Evolutionary conservation across 805 yeast genomes (phyloP), one percentile per base, ranked within the genome.

Genomic region (Metschnikowia aberdeeniae): DNA sequence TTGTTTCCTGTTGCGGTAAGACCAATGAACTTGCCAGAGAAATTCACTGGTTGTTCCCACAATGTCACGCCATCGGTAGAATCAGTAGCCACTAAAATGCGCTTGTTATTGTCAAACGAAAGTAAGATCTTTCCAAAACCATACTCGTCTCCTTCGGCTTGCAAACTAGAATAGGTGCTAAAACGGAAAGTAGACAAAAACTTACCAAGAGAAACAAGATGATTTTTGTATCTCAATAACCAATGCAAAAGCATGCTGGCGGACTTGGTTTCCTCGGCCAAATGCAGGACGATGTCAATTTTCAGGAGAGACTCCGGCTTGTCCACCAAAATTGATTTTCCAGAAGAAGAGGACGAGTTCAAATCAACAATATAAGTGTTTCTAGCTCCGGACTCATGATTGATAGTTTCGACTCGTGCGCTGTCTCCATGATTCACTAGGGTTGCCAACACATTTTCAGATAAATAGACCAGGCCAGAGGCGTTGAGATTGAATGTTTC

Each of bases 91-190:
- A 58, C 46, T 4, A 41, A 27, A 3, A 36, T 28, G 17, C 44
- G 43, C 33, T 17, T 50, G 6, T 36, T 44, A 4, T 48, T 44
- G 49, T 68, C 69, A 24, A 50, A 53, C 39, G 57, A 60, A 1
- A 71, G 52, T 13, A 71, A 49, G 6, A 64, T 44, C 40, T 70
- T 71, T 14, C 54, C 61, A 35, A 68, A 59, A 0, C 70, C 73
- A 49, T 57, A 66, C 8, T 51, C 55, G 27, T 59, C 62, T 3
- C 55, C 62, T 5, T 47, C 47, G 4, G 33, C 27, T 20, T 27
- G 27, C 17, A 27, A 22, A 12, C 31, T 26, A 8, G 42, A 35
- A 13, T 47, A 38, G 6, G 34, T 6, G 40, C 13, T 12, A 33
- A 5, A 10, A 35, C 14, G 11, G 30, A n/a, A 13, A 19, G 40